phyloP scores from a whole-genome alignment of 1,284 basidiomycete species.

The Meripilus lineatus region DNA sequence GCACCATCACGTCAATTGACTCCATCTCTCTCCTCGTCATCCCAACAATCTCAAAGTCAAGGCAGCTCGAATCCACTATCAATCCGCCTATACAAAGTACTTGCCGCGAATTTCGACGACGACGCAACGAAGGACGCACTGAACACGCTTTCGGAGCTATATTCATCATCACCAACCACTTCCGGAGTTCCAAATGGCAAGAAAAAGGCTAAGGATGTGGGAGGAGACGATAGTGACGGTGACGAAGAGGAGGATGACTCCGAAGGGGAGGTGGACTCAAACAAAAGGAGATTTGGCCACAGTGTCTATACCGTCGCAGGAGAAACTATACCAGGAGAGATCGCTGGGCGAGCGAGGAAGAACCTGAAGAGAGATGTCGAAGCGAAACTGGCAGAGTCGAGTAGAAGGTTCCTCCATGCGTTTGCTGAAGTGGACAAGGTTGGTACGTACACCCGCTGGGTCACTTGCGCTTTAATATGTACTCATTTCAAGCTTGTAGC shows the following conservation, averaged over 20 bases:
- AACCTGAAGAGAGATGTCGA: slow-evolving; percentile 84
- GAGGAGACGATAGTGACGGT: slow-evolving; percentile 12
- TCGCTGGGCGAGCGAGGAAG: slow-evolving; percentile 67
- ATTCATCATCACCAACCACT: slow-evolving; percentile 30
- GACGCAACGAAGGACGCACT: slow-evolving; percentile 76
- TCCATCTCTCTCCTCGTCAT: slow-evolving; percentile 12
- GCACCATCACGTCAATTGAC: slow-evolving; percentile 15
- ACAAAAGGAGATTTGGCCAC: slow-evolving; percentile 12
- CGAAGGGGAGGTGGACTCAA: slow-evolving; percentile 9
- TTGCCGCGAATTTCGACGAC: slow-evolving; percentile 83
- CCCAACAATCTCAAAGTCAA: too few relatives aligned
- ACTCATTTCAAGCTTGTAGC: slow-evolving; percentile 39
- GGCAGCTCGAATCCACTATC: slow-evolving; percentile 83
- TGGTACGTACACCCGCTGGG: slow-evolving; percentile 25
- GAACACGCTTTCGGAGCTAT: slow-evolving; percentile 77
- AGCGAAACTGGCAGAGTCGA: slow-evolving; percentile 72
- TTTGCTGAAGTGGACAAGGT: slow-evolving; percentile 88
- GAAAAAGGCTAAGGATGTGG: slow-evolving; percentile 28
- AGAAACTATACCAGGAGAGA: slow-evolving; percentile 38
- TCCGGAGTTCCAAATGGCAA: background rate
- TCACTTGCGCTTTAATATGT: slow-evolving; percentile 9
- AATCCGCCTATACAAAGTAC: slow-evolving; percentile 82
- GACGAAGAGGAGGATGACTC: slow-evolving; percentile 22
- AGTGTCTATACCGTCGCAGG: slow-evolving; percentile 4
- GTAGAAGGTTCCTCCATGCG: slow-evolving; percentile 74